Evolutionary conservation across 2,329 filamentous ascomycete genomes (phyloP), one percentile per base, ranked within the genome.

Genomic region (Didymella glomerata): DNA sequence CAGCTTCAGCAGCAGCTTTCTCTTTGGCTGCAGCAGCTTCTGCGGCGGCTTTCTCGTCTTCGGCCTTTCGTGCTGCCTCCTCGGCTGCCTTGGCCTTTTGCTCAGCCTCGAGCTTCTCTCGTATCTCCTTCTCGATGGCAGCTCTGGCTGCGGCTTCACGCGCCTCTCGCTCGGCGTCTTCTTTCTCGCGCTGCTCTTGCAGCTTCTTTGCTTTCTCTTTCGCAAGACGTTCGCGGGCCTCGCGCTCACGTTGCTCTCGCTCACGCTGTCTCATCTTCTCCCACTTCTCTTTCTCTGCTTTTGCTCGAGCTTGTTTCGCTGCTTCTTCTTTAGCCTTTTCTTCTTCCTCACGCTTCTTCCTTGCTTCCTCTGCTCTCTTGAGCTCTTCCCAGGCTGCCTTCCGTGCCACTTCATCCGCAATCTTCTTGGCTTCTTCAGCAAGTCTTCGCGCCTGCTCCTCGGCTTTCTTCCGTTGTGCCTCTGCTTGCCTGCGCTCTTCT

Each of bases 211-310:
- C 66, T 40, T 71, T 69, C 54, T 78, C 77, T 46, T 76, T 77
- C 14, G 79, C 79, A 34, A 81, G 74, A 7, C 79, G 76, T 68
- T 83, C 80, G 54, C 81, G 69, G 5, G 80, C 80, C 61, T 82
- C 80, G 28, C 79, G 75, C 63, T 85, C 81, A 5, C 81, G 79
- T 44, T 78, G 73, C 61, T 83, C 81, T 56, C 79, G 79, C 61
- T 83, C 81, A 28, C 81, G 74, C 40, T 80, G 77, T 10, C 81
- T 77, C 63, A 77, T 76, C 69, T 82, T 80, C 69, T 83, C 81
- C 81, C 81, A 83, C 63, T 81, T 82, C 62, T 81, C 77, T 69
- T 82, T 83, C 61, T 83, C 81, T 16, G 79, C 80, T 60, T 80
- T 78, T 30, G 78, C 80, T 54, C 77, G 78, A 27, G 79, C 79